These are phyloP conservation scores for Alternaria hordeiaustralica DNA, from an alignment of 2,329 filamentous ascomycete genomes.

Conservation along the genomic window DNA sequence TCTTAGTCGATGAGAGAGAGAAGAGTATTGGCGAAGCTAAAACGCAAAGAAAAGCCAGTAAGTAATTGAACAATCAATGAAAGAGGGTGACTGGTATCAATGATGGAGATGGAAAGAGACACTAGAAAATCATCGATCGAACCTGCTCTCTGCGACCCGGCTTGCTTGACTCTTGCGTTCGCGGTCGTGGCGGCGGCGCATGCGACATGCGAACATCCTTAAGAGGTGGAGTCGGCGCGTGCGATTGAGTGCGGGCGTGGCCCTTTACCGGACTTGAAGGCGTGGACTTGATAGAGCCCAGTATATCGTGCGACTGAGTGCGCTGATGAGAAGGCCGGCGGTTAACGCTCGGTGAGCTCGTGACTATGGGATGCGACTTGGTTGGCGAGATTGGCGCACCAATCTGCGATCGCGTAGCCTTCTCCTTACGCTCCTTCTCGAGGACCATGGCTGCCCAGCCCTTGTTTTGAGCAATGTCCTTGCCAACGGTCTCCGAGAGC, in stretches of 20 bases:
- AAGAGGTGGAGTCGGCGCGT: slow-evolving; percentile 39
- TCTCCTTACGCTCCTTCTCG: slow-evolving; percentile 51
- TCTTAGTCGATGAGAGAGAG: slow-evolving; percentile 27
- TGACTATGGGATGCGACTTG: slow-evolving; percentile 25
- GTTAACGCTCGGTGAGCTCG: slow-evolving; percentile 13
- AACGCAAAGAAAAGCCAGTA: slow-evolving; percentile 32
- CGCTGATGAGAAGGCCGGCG: slow-evolving; percentile 34
- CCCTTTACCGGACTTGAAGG: slow-evolving; percentile 41
- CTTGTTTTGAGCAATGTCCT: slow-evolving; percentile 58
- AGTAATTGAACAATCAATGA: slow-evolving; percentile 35
- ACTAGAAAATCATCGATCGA: slow-evolving; percentile 52
- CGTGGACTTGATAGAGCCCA: slow-evolving; percentile 23
- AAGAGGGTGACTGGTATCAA: slow-evolving; percentile 29
- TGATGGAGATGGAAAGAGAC: slow-evolving; percentile 22
- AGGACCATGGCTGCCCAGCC: slow-evolving; percentile 70
- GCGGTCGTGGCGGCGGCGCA: slow-evolving; percentile 39
- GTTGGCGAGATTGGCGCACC: slow-evolving; percentile 29
- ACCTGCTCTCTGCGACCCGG: slow-evolving; percentile 46
- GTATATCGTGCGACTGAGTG: slow-evolving; percentile 40
- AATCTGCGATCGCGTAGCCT: slow-evolving; percentile 29
- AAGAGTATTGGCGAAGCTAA: slow-evolving; percentile 27
- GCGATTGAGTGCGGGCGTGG: slow-evolving; percentile 42
- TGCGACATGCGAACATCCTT: slow-evolving; percentile 37
- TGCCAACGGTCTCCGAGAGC: slow-evolving; percentile 73
- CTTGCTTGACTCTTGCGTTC: slow-evolving; percentile 31